phyloP scores from a whole-genome alignment of 179 eudicot species.

The Silene coronaria region DNA sequence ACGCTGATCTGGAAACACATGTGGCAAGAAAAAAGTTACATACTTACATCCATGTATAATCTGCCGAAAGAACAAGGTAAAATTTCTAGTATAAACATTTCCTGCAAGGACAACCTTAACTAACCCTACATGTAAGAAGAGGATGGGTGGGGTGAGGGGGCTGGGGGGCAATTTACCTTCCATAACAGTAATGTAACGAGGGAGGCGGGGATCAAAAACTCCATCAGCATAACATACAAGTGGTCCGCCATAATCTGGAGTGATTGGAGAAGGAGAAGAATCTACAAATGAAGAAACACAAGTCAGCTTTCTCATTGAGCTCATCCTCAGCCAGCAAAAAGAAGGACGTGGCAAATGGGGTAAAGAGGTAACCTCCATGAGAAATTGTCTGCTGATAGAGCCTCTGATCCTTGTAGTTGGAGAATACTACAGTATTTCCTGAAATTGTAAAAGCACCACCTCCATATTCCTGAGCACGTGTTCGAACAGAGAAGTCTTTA shows the following conservation, averaged over 20 bases:
- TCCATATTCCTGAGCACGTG: slow-evolving; percentile 85
- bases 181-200: slow-evolving; percentile 65
- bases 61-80: slow-evolving; percentile 6
- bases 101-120: background rate
- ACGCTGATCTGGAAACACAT: slow-evolving; percentile 54
- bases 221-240: slow-evolving; percentile 83
- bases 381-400: slow-evolving; percentile 66
- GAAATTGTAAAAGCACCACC: slow-evolving; percentile 79
- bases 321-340: background rate
- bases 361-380: slow-evolving; percentile 44
- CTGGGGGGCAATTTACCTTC: slow-evolving; percentile 51
- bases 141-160: background rate
- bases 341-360: background rate
- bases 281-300: slow-evolving; percentile 33
- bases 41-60: slow-evolving; percentile 4
- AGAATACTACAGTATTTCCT: slow-evolving; percentile 58
- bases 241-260: slow-evolving; percentile 86
- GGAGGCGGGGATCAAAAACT: slow-evolving; percentile 67
- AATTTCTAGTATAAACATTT: background rate
- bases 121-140: background rate
- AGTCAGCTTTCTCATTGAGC: background rate
- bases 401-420: slow-evolving; percentile 88
- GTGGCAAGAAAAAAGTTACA: slow-evolving; percentile 14
- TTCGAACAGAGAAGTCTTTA: slow-evolving; percentile 68
- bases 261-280: slow-evolving; percentile 59